Conservation (phyloP, 1,139 yeast genomes). For the Pichia inconspicua region DNA sequence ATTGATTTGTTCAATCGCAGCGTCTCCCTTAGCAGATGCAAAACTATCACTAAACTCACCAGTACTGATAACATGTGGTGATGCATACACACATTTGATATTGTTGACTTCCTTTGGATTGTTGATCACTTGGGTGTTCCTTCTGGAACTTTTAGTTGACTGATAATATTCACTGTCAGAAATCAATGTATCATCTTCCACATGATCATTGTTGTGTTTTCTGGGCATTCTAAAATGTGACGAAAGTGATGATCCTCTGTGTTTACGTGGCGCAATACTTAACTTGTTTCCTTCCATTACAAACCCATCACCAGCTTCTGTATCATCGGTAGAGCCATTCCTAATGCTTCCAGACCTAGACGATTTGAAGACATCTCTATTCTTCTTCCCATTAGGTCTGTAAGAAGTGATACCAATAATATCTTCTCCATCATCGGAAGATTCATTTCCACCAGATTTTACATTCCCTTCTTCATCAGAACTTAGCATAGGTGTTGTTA, state of each 20-base stretch:
- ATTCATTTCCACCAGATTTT: neutral
- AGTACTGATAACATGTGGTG: slow-evolving; percentile 7
- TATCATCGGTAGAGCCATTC: neutral
- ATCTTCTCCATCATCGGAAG: neutral
- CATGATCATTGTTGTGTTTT: neutral
- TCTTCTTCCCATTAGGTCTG: neutral
- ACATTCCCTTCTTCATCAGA: slow-evolving; percentile 6
- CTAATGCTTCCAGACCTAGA: neutral
- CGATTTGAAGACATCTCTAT: neutral
- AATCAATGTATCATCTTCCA: slow-evolving; percentile 3
- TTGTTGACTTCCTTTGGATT: neutral
- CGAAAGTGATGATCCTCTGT: slow-evolving; percentile 2
- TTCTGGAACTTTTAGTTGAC: slow-evolving; percentile 1
- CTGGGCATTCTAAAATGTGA: slow-evolving; percentile 1
- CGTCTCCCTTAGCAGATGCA: neutral
- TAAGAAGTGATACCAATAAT: neutral
- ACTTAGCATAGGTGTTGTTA: slow-evolving; percentile 2
- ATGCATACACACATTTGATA: slow-evolving; percentile 4
- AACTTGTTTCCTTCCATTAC: neutral
- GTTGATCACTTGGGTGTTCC: neutral
- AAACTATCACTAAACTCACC: slow-evolving; percentile 4
- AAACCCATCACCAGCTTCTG: slow-evolving; percentile 6
- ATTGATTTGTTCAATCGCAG: neutral
- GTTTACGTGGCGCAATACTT: neutral
- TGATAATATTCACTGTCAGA: slow-evolving; percentile 4